phyloP scores from a whole-genome alignment of 2,329 filamentous ascomycete genomes.

The Erysiphe pulchra region DNA sequence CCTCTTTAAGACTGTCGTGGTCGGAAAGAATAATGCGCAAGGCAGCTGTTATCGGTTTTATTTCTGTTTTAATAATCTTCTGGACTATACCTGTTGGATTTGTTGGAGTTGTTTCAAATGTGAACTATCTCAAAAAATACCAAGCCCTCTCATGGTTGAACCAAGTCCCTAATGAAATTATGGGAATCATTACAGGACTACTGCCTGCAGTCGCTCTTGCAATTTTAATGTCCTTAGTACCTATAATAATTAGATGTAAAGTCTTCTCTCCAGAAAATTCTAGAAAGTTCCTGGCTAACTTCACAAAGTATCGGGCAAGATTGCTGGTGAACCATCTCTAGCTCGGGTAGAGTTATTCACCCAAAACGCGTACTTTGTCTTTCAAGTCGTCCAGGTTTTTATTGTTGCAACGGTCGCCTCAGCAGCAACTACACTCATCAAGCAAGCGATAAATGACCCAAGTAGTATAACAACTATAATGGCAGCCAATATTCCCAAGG shows the following conservation, averaged over 20 bases:
- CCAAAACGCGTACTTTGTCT: slow-evolving; percentile 76
- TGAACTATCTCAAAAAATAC: slow-evolving; percentile 39
- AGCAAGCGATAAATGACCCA: slow-evolving; percentile 37
- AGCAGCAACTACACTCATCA: slow-evolving; percentile 44
- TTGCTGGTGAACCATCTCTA: slow-evolving; percentile 54
- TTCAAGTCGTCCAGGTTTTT: slow-evolving; percentile 82
- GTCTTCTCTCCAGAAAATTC: slow-evolving; percentile 3
- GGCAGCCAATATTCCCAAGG: slow-evolving; percentile 48
- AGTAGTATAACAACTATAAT: slow-evolving; percentile 34
- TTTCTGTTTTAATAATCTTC: slow-evolving; percentile 61
- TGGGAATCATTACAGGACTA: slow-evolving; percentile 65
- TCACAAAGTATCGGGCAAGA: slow-evolving; percentile 40
- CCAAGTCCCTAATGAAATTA: slow-evolving; percentile 39
- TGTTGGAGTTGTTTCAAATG: slow-evolving; percentile 68
- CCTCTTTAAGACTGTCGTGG: slow-evolving; percentile 60
- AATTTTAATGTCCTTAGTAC: slow-evolving; percentile 66
- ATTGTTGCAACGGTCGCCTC: slow-evolving; percentile 64
- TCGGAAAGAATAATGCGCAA: slow-evolving; percentile 58
- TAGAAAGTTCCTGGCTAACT: slow-evolving; percentile 2
- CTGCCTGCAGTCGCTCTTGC: slow-evolving; percentile 57
- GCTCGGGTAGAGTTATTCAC: slow-evolving; percentile 68
- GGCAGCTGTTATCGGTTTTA: slow-evolving; percentile 41
- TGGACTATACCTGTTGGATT: slow-evolving; percentile 55
- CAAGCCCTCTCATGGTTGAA: slow-evolving; percentile 51
- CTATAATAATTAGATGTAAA: slow-evolving; percentile 52